Evolutionary conservation across 306 rosid species (phyloP).

Genomic region (Citrullus mucosospermus): DNA sequence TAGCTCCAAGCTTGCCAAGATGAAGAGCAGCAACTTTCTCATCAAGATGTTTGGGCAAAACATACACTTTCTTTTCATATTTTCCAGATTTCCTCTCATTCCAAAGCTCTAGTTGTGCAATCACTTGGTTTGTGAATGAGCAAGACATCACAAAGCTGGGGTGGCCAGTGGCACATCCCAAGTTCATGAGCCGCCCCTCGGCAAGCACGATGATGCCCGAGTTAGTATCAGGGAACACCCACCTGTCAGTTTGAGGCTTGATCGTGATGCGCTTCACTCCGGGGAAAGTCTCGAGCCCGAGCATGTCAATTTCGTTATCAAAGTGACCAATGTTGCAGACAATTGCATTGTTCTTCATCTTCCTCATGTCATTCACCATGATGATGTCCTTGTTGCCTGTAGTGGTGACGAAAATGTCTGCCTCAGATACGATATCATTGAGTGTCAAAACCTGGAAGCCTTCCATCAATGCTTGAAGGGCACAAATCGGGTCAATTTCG

Average conservation of each 20-base stretch:
- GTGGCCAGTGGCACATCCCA: slow-evolving; percentile 99
- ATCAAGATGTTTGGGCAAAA: slow-evolving; percentile 86
- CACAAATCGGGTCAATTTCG: slow-evolving; percentile 94
- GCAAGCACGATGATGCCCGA: slow-evolving; percentile 66
- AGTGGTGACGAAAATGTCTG: slow-evolving; percentile 87
- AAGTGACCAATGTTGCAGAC: slow-evolving; percentile 97
- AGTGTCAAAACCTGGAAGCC: slow-evolving; percentile 70
- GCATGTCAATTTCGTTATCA: slow-evolving; percentile 90
- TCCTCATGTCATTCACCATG: slow-evolving; percentile 70
- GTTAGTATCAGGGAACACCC: slow-evolving; percentile 84
- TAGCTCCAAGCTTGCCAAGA: slow-evolving; percentile 88
- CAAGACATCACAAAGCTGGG: slow-evolving; percentile 99
- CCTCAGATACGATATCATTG: slow-evolving; percentile 40
- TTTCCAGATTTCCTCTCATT: slow-evolving; percentile 62
- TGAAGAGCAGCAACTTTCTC: slow-evolving; percentile 98
- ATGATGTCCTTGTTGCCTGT: slow-evolving; percentile 98
- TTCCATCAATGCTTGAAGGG: slow-evolving; percentile 95
- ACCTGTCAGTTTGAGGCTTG: slow-evolving; percentile 95
- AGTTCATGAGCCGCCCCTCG: slow-evolving; percentile 92
- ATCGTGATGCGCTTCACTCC: slow-evolving; percentile 79
- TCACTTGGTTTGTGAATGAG: slow-evolving; percentile 94
- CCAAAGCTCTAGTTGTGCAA: slow-evolving; percentile 96
- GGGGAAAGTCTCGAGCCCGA: slow-evolving; percentile 62
- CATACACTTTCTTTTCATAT: slow-evolving; percentile 86
- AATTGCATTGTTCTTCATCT: slow-evolving; percentile 96